Conservation (phyloP, 805 yeast species). For the Candida namnaoensis region DNA sequence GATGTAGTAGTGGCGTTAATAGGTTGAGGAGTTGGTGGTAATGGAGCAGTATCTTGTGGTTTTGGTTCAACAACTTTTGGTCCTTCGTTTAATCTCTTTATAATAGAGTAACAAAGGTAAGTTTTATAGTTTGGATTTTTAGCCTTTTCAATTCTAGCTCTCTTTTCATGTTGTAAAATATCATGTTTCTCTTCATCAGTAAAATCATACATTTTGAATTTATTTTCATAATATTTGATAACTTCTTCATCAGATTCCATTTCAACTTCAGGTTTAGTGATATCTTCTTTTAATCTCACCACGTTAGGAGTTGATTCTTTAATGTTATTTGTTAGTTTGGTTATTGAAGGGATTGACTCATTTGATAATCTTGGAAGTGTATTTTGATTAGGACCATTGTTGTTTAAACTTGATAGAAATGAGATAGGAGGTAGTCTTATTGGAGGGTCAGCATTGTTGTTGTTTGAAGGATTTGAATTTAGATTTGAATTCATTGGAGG, state of each 20-base stretch:
- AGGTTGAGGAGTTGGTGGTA: neutral
- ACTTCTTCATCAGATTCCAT: constrained; percentile 18
- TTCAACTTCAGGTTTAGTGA: constrained; percentile 16
- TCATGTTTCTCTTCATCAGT: constrained; percentile 20
- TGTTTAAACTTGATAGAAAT: constrained; percentile 15
- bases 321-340: neutral
- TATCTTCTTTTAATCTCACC: constrained; percentile 11
- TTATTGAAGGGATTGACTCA: neutral
- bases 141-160: constrained; percentile 17
- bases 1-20: too few relatives aligned
- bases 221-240: constrained; percentile 16
- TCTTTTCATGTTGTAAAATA: constrained; percentile 18
- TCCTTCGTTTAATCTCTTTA: constrained; percentile 18
- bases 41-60: neutral
- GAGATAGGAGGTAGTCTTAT: constrained; percentile 32
- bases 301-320: neutral
- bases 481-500: neutral
- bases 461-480: neutral
- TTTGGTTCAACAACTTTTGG: constrained; percentile 1
- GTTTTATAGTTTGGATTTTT: constrained; percentile 19
- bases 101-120: constrained; percentile 18
- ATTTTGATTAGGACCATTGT: neutral
- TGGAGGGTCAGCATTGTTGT: constrained; percentile 1
- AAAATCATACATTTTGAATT: constrained; percentile 16
- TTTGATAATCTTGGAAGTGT: neutral